phyloP scores from a whole-genome alignment of 139 green algal genomes.

The Klebsormidium nitens region DNA sequence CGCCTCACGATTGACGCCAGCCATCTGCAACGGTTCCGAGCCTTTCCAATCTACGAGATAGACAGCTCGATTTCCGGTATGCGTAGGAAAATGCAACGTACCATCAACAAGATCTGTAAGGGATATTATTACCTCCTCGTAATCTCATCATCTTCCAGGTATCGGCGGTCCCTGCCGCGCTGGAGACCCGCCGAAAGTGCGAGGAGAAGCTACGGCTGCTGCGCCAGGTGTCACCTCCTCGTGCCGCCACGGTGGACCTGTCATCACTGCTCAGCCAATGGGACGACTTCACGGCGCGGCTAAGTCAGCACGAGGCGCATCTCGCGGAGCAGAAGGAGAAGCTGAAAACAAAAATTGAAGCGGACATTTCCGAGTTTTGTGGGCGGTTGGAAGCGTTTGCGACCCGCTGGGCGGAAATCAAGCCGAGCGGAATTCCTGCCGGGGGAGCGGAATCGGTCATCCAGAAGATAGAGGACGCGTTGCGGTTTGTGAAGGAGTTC shows the following conservation, averaged over 20 bases:
- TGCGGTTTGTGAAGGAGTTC: slow-evolving; percentile 28
- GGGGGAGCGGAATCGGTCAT: slow-evolving; percentile 60
- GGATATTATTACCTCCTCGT: no score
- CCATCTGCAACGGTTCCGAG: no score
- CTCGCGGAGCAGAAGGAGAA: slow-evolving; percentile 59
- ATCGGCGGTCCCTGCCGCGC: slow-evolving; percentile 4
- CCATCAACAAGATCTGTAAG: no score
- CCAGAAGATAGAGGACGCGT: slow-evolving; percentile 56
- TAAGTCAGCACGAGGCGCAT: slow-evolving; percentile 63
- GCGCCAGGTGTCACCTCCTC: slow-evolving; percentile 34
- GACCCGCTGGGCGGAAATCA: slow-evolving; percentile 40
- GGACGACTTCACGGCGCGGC: slow-evolving; percentile 62
- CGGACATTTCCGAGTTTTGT: slow-evolving; percentile 56
- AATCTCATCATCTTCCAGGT: no score
- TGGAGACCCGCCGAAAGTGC: slow-evolving; percentile 39
- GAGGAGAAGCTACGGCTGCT: slow-evolving; percentile 74
- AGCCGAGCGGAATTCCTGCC: slow-evolving; percentile 54
- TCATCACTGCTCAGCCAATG: slow-evolving; percentile 56
- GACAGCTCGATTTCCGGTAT: no score
- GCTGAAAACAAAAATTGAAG: slow-evolving; percentile 44
- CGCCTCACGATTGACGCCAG: no score
- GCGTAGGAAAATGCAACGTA: no score
- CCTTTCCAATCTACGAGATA: no score
- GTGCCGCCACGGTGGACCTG: slow-evolving; percentile 55
- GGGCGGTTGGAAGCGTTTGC: slow-evolving; percentile 27